Base-by-base conservation (phyloP, 73 alveolate genomes). In the Symbiodinium natans region DNA sequence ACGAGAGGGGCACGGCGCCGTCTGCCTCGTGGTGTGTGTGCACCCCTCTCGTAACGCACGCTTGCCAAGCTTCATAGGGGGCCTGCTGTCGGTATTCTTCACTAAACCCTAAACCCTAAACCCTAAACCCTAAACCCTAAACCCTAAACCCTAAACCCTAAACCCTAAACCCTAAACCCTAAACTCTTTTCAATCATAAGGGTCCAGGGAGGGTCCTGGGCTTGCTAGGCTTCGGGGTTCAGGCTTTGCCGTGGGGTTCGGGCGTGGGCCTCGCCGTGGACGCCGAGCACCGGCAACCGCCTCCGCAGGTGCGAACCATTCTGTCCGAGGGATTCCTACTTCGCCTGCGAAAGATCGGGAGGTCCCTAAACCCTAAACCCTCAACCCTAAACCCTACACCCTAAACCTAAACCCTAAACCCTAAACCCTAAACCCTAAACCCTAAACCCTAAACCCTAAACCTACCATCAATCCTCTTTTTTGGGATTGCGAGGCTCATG, bases 1-100 rank as follows among this genome's bases (percentile, higher is more conserved):
- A 82, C 19, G 80, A 71, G 25, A 68, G 46, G 40, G 97, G 97
- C 48, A 90, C 97, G 33, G 88, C 97, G 15, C 97, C 97, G 52
- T 90, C 97, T 5, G 97, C 97, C 77, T 63, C n/a, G n/a, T n/a
- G n/a, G n/a, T n/a, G n/a, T n/a, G n/a, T n/a, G n/a, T n/a, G n/a
- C n/a, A n/a, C n/a, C n/a, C n/a, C n/a, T n/a, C n/a, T n/a, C n/a
- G n/a, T 43, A 43, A 5, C 19, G 56, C 56, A 43, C 56, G 56
- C 56, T 11, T 43, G 56, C 11, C 56, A 43, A n/a, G n/a, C n/a
- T n/a, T n/a, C n/a, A n/a, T n/a, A n/a, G n/a, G n/a, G n/a, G n/a
- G n/a, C n/a, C n/a, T 43, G 56, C 56, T 43, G 11, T 43, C 56
- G 11, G 56, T 11, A 5, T 11, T 43, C 56, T 43, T 43, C 56